phyloP scores from a whole-genome alignment of 2,329 filamentous ascomycete genomes.

The Beauveria scarabaeidicola region DNA sequence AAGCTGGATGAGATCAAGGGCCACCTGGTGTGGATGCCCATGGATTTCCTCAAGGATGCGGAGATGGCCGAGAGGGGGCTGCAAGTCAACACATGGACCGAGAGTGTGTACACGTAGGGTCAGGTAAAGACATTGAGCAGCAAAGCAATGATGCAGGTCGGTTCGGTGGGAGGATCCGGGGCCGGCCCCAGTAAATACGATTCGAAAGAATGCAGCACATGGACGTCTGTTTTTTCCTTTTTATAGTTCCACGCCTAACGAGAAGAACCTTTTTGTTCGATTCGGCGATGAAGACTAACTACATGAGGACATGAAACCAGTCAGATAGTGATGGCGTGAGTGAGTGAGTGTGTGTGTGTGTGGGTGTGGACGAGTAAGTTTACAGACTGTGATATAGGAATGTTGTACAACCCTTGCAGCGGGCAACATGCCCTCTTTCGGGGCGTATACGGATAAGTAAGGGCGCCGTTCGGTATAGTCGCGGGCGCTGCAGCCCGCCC shows the following conservation, averaged over 20 bases:
- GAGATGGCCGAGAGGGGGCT: slow-evolving; percentile 85
- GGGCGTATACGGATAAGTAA: too few relatives aligned
- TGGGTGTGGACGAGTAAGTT: background rate
- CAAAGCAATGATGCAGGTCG: background rate
- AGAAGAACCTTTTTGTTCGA: too few relatives aligned
- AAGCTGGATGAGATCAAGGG: slow-evolving; percentile 76
- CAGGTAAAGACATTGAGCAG: background rate
- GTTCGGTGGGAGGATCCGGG: too few relatives aligned
- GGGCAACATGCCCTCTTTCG: too few relatives aligned
- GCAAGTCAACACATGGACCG: slow-evolving; percentile 77
- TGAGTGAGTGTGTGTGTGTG: too few relatives aligned
- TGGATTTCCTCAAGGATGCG: slow-evolving; percentile 75
- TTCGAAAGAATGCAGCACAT: background rate
- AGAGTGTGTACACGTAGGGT: slow-evolving; percentile 68
- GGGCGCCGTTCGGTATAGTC: background rate
- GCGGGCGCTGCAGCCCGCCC: too few relatives aligned
- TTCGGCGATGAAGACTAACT: too few relatives aligned
- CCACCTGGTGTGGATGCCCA: slow-evolving; percentile 91
- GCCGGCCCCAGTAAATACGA: too few relatives aligned
- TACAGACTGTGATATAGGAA: background rate
- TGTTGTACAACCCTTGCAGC: background rate
- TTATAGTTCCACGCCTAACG: background rate
- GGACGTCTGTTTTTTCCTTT: background rate
- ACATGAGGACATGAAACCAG: background rate
- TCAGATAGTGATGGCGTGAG: background rate